These are phyloP conservation scores for Pueraria montana DNA, from an alignment of 306 rosid species.

Conservation along the genomic window DNA sequence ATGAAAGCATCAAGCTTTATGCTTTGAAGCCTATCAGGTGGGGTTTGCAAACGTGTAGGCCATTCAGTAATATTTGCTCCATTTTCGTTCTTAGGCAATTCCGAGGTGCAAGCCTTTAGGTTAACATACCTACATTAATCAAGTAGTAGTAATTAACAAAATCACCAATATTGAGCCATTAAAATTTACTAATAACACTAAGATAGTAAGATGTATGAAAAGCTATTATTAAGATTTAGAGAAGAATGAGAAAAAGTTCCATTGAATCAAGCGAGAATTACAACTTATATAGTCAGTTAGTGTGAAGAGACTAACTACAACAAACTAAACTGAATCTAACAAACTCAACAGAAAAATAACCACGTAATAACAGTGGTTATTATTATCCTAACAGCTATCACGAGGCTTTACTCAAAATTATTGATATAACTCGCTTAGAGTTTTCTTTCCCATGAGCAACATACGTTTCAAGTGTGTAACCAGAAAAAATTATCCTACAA, in stretches of 20 bases:
- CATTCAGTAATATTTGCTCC: conserved; percentile 71
- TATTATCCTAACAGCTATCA: no score
- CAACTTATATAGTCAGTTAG: no score
- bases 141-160: conserved; percentile 29
- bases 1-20: conserved; percentile 79
- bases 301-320: no score
- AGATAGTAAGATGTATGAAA: conserved; percentile 24
- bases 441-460: conserved; percentile 7
- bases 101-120: conserved; percentile 80
- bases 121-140: conserved; percentile 34
- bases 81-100: conserved; percentile 69
- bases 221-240: no score
- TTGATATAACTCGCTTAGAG: conserved; percentile 25
- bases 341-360: no score
- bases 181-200: background rate
- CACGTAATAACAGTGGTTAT: no score
- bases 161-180: conserved; percentile 25
- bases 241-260: no score
- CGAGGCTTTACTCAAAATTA: conserved; percentile 21
- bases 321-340: no score
- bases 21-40: conserved; percentile 62
- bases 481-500: background rate
- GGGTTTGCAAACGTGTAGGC: conserved; percentile 84
- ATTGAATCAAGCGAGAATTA: no score
- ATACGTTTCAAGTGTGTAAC: conserved; percentile 22